Evolutionary conservation across 768 basidiomycete genomes (phyloP).

Genomic region (Paxillus rubicundulus): DNA sequence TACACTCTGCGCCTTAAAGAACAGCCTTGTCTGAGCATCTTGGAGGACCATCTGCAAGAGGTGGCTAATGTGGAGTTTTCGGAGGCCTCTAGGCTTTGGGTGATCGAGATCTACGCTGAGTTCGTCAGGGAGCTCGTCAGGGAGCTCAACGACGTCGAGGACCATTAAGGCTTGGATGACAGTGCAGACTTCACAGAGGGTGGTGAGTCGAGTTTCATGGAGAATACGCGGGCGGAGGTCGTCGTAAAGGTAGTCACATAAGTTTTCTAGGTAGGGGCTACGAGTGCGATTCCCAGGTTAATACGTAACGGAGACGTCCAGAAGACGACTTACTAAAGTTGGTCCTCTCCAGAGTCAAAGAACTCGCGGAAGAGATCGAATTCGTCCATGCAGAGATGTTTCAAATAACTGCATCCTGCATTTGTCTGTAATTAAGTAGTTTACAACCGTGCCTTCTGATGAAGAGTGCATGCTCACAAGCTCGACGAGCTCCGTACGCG

Average conservation of each 20-base stretch:
- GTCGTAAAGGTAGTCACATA: conserved; percentile 94
- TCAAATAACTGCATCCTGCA: conserved; percentile 88
- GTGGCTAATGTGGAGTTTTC: conserved; percentile 72
- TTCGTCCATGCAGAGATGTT: conserved; percentile 88
- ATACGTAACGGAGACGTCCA: conserved; percentile 4
- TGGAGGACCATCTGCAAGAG: conserved; percentile 88
- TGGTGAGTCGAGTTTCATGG: conserved; percentile 84
- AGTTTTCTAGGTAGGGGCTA: conserved; percentile 84
- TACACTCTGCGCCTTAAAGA: conserved; percentile 93
- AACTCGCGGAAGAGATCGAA: conserved; percentile 82
- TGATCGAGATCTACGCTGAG: conserved; percentile 42
- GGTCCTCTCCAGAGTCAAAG: conserved; percentile 82
- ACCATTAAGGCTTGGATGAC: conserved; percentile 97
- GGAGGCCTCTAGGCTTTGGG: conserved; percentile 40
- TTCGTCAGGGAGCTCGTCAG: conserved; percentile 28
- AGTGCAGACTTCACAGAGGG: conserved; percentile 93
- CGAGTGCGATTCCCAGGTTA: conserved; percentile 1
- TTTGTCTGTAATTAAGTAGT: conserved; percentile 57
- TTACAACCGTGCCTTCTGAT: neutral
- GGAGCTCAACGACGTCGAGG: conserved; percentile 60
- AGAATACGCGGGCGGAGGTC: conserved; percentile 93
- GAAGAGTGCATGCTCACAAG: conserved; percentile 49
- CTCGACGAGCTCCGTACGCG: conserved; percentile 80
- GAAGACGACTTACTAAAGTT: conserved; percentile 55
- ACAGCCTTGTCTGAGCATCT: conserved; percentile 92